phyloP scores from a whole-genome alignment of 768 basidiomycete genomes.

The Leccinum barrowsii region DNA sequence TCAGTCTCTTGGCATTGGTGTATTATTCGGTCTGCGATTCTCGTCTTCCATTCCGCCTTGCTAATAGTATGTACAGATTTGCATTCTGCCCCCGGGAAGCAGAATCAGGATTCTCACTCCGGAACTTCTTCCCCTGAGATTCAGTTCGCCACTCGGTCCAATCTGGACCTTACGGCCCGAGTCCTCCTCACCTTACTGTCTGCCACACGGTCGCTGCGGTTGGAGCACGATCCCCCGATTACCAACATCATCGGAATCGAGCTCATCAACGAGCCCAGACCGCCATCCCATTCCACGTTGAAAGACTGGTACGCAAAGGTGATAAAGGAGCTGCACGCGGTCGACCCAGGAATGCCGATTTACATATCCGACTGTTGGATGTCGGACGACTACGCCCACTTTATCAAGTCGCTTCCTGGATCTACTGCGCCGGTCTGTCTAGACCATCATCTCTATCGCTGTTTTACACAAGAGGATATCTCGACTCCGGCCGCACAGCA shows the following conservation, averaged over 20 bases:
- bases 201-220: constrained; percentile 43
- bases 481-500: constrained; percentile 53
- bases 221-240: constrained; percentile 38
- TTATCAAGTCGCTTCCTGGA: constrained; percentile 37
- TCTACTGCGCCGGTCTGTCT: constrained; percentile 48
- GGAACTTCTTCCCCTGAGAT: constrained; percentile 51
- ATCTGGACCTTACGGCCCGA: constrained; percentile 46
- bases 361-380: constrained; percentile 79
- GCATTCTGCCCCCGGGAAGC: constrained; percentile 73
- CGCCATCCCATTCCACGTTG: constrained; percentile 46
- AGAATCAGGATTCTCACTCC: constrained; percentile 65
- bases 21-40: constrained; percentile 55
- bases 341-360: constrained; percentile 58
- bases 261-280: constrained; percentile 58
- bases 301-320: constrained; percentile 61
- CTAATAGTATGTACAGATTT: constrained; percentile 46
- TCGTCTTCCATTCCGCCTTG: constrained; percentile 9
- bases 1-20: constrained; percentile 56
- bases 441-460: constrained; percentile 84
- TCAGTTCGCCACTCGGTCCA: constrained; percentile 45
- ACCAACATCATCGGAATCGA: constrained; percentile 54
- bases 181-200: constrained; percentile 45
- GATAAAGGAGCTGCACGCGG: constrained; percentile 47
- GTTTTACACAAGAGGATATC: constrained; percentile 63
- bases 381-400: constrained; percentile 58